Conservation (phyloP, 306 rosid species). For the Sesbania bispinosa region DNA sequence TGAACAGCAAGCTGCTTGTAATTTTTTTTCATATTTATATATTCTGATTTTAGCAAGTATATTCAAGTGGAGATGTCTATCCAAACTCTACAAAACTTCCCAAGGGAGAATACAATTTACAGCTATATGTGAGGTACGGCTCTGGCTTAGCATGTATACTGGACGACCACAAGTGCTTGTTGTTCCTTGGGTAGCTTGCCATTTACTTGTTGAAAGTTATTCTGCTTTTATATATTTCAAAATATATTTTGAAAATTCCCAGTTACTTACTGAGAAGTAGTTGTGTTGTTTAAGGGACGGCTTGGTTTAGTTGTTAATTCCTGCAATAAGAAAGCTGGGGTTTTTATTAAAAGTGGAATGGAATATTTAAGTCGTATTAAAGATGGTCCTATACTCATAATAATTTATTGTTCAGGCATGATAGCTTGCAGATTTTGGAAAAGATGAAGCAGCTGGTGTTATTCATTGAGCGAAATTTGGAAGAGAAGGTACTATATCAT, state of each 20-base stretch:
- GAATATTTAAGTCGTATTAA: conserved; percentile 8
- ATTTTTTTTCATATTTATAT: conserved; percentile 18
- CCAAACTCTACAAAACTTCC: conserved; percentile 73
- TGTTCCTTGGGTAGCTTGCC: conserved; percentile 20
- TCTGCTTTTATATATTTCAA: conserved; percentile 11
- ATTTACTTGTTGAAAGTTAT: not conserved
- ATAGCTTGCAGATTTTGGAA: conserved; percentile 76
- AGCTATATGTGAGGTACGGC: conserved; percentile 64
- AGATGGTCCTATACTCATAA: conserved; percentile 7
- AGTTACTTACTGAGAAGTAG: not conserved
- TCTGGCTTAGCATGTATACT: conserved; percentile 28
- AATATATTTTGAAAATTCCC: not conserved
- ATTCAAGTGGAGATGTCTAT: conserved; percentile 85
- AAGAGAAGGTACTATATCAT: conserved; percentile 66
- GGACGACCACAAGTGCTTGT: conserved; percentile 14
- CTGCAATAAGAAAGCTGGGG: conserved; percentile 1
- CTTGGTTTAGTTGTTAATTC: conserved; percentile 6
- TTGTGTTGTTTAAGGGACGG: conserved; percentile 1
- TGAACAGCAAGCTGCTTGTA: not conserved
- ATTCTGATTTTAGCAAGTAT: conserved; percentile 54
- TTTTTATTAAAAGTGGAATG: conserved; percentile 14
- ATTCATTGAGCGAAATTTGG: conserved; percentile 77
- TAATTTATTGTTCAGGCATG: conserved; percentile 65
- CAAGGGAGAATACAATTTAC: conserved; percentile 89
- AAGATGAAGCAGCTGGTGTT: conserved; percentile 86